These are phyloP conservation scores for Phellopilus nigrolimitatus DNA, from an alignment of 1,284 basidiomycete genomes.

Conservation along the genomic window DNA sequence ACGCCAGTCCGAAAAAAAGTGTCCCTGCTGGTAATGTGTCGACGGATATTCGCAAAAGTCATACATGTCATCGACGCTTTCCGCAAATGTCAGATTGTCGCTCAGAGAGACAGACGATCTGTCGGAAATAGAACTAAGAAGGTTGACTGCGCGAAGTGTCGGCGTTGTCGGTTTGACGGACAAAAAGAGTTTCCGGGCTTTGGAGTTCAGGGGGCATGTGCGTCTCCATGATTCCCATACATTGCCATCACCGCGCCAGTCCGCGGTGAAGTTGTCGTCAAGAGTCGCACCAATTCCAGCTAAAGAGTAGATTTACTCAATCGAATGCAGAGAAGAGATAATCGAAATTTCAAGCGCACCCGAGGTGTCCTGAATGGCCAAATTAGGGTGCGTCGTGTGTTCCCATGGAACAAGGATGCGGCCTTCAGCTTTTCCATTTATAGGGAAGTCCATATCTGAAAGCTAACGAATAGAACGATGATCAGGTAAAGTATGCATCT, in stretches of 20 bases:
- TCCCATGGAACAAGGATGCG: conserved; percentile 90
- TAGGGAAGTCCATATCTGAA: conserved; percentile 87
- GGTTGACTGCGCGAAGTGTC: conserved; percentile 22
- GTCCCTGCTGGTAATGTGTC: conserved; percentile 82
- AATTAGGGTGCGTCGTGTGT: conserved; percentile 62
- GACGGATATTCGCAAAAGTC: conserved; percentile 82
- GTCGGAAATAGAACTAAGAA: conserved; percentile 17
- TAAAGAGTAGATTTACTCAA: conserved; percentile 27
- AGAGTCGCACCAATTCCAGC: conserved; percentile 59
- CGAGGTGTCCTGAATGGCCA: conserved; percentile 53
- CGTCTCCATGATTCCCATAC: conserved; percentile 91
- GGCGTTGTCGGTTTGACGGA: conserved; percentile 49
- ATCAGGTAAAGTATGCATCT: too few species aligned
- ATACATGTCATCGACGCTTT: conserved; percentile 53
- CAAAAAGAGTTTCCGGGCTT: conserved; percentile 78
- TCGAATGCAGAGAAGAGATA: conserved; percentile 9
- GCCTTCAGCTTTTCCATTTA: conserved; percentile 90
- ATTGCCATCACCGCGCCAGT: conserved; percentile 79
- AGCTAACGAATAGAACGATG: too few species aligned
- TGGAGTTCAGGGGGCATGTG: conserved; percentile 77
- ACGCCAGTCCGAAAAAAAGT: conserved; percentile 94
- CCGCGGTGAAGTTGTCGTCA: conserved; percentile 67
- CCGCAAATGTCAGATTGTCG: conserved; percentile 58
- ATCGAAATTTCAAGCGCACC: conserved; percentile 29
- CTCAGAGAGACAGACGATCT: conserved; percentile 29